A percentile compares a stretch with the other conserved stretches of the same genome.
phyloP scores from a whole-genome alignment of 805 yeast species.

The Ogataea pignaliae region DNA sequence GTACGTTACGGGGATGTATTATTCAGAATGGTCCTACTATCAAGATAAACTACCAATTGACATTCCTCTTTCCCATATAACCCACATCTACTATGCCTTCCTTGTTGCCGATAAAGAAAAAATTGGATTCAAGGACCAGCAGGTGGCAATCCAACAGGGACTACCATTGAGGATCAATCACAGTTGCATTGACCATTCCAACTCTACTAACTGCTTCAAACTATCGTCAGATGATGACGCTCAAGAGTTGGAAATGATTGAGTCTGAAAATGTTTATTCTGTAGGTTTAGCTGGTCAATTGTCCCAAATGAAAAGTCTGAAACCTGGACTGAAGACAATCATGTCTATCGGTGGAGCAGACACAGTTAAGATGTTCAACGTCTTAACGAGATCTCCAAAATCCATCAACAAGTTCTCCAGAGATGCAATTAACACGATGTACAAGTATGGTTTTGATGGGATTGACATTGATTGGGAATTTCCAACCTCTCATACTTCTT shows the following conservation, averaged over 20 bases:
- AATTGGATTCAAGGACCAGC: slow-evolving; percentile 57
- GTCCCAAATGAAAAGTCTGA: slow-evolving; percentile 20
- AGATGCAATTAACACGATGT: slow-evolving; percentile 44
- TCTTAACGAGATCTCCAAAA: slow-evolving; percentile 19
- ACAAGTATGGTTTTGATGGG: slow-evolving; percentile 73
- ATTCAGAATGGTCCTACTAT: slow-evolving; percentile 67
- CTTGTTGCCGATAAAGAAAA: slow-evolving; percentile 45
- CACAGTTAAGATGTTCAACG: slow-evolving; percentile 37
- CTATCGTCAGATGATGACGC: slow-evolving; percentile 3
- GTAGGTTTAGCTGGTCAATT: slow-evolving; percentile 29
- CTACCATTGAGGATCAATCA: slow-evolving; percentile 10
- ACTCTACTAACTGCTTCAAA: no score
- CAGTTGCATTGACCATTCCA: no score
- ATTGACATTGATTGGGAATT: slow-evolving; percentile 95
- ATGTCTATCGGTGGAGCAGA: slow-evolving; percentile 85
- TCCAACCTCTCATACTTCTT: slow-evolving; percentile 51
- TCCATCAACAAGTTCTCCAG: slow-evolving; percentile 43
- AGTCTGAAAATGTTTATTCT: slow-evolving; percentile 4
- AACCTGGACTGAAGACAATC: slow-evolving; percentile 43
- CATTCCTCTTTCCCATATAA: slow-evolving; percentile 50
- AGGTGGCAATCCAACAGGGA: slow-evolving; percentile 53
- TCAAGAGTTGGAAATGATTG: not conserved
- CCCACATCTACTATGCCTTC: slow-evolving; percentile 80
- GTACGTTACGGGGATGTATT: slow-evolving; percentile 33
- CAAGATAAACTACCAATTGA: slow-evolving; percentile 56